These are phyloP conservation scores for Teratosphaeria destructans DNA, from an alignment of 2,329 filamentous ascomycete genomes.

Conservation along the genomic window DNA sequence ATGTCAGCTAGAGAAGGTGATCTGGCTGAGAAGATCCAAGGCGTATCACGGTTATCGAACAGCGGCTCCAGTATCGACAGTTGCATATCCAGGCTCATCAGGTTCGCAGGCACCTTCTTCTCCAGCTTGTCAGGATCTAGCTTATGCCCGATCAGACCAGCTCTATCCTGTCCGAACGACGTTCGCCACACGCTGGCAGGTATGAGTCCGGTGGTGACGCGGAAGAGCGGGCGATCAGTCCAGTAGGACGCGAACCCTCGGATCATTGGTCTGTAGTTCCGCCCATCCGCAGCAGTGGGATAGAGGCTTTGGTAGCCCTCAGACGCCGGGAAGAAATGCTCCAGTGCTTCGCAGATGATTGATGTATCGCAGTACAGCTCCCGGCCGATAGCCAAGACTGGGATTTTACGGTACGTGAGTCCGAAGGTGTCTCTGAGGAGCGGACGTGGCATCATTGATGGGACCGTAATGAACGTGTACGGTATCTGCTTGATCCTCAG, in stretches of 20 bases:
- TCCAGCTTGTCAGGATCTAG: conserved; percentile 29
- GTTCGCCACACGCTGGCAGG: conserved; percentile 30
- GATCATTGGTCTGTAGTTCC: conserved; percentile 27
- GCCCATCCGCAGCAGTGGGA: conserved; percentile 21
- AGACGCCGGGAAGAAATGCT: conserved; percentile 20
- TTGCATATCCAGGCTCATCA: conserved; percentile 28
- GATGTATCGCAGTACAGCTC: conserved; percentile 28
- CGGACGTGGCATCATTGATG: conserved; percentile 31
- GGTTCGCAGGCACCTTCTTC: conserved; percentile 29
- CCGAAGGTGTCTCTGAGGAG: conserved; percentile 26
- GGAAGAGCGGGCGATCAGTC: conserved; percentile 31
- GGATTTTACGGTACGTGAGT: conserved; percentile 30
- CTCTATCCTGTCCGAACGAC: conserved; percentile 30
- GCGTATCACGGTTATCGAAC: conserved; percentile 18
- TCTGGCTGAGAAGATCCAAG: conserved; percentile 27
- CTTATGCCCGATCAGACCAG: conserved; percentile 29
- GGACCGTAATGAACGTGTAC: conserved; percentile 30
- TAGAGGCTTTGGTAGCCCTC: conserved; percentile 29
- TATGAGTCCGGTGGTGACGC: conserved; percentile 31
- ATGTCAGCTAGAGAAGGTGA: conserved; percentile 29
- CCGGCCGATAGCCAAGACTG: conserved; percentile 22
- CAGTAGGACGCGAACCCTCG: conserved; percentile 33
- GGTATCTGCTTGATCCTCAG: conserved; percentile 29
- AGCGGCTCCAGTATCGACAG: conserved; percentile 28
- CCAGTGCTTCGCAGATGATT: conserved; percentile 21